Base-by-base conservation (phyloP, 768 basidiomycete genomes). In the Pisolithus microcarpus region DNA sequence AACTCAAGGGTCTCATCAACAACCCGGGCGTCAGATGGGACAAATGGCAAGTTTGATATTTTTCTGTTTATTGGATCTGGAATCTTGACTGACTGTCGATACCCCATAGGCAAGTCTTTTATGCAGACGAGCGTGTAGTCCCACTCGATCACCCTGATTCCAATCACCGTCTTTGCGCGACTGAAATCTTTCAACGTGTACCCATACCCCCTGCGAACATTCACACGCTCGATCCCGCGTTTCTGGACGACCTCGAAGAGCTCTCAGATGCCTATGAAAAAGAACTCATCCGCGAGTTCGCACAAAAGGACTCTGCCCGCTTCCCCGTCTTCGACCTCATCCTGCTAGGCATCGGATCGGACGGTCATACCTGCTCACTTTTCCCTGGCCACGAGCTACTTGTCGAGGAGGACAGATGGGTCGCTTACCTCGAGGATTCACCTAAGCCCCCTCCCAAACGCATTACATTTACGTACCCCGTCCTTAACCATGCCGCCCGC, bases 301-400 rank as follows among this genome's bases (percentile, higher is more conserved):
- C 94, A 0, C 83, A 86, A 64, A 89, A 84, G 65, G 91, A 97
- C 65, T 77, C 92, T 5, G 95, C 95, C 16, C 85, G 94, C 53
- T 98, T 97, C 78, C 96, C 96, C 55, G 76, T 96, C 47, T 98
- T 99, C 68, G 96, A 99, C 66, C 82, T 99, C 65, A 87, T 98
- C 71, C 81, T 99, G 40, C 85, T 99, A 47, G 96, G 96, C 45
- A 84, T 94, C 79, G 96, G 96, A 28, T 90, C 89, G 5, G 96
- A 97, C 65, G 95, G 95, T n/a, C 96, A 99, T 75, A 98, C 95
- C 38, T 92, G 87, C 54, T 93, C 90, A 7, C 84, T 99, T 58
- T 99, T 99, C 81, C 96, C 96, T 8, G 87, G 78, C n/a, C 95
- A 98, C 64, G 70, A 68, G 36, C 78, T 97, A 37, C 78, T 99